Percentiles rank a stretch among this genome's conserved stretches.
Evolutionary conservation across 768 basidiomycete genomes (phyloP).

Genomic region (Cystobasidium ongulense): DNA sequence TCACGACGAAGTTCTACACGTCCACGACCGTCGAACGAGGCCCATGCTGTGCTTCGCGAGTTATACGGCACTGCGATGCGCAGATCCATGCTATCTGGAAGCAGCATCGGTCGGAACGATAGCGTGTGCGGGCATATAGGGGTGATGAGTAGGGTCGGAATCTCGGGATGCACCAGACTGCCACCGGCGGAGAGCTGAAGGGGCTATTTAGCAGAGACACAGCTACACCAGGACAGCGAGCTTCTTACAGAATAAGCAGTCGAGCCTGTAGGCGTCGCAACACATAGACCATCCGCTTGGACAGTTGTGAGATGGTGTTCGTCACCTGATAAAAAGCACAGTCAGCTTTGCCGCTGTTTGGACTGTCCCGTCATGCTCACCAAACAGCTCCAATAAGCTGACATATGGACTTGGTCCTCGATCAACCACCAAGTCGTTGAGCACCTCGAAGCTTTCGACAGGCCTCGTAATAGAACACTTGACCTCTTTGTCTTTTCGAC

Average conservation of each 20-base stretch:
- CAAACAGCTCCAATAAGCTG: slow-evolving; percentile 87
- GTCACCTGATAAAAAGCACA: slow-evolving; percentile 57
- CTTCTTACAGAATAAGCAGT: slow-evolving; percentile 89
- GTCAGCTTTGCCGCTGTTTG: slow-evolving; percentile 21
- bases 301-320: slow-evolving; percentile 99
- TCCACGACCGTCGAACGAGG: slow-evolving; percentile 93
- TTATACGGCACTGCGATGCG: slow-evolving; percentile 99
- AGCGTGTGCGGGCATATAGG: slow-evolving; percentile 98
- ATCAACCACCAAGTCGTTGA: slow-evolving; percentile 97
- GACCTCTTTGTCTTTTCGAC: slow-evolving; percentile 80
- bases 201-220: too few relatives aligned
- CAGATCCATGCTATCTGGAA: slow-evolving; percentile 97
- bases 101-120: slow-evolving; percentile 95
- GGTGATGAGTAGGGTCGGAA: slow-evolving; percentile 89
- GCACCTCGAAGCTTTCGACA: slow-evolving; percentile 88
- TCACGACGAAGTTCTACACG: slow-evolving; percentile 89
- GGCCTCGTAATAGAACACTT: slow-evolving; percentile 95
- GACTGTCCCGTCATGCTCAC: slow-evolving; percentile 55
- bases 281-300: slow-evolving; percentile 90
- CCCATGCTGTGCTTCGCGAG: slow-evolving; percentile 96
- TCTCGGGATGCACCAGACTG: slow-evolving; percentile 93
- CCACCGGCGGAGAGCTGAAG: slow-evolving; percentile 86
- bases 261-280: slow-evolving; percentile 93
- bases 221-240: too few relatives aligned
- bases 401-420: slow-evolving; percentile 97